Conservation (phyloP, 805 yeast genomes). For the Starmerella lactis-condensi region DNA sequence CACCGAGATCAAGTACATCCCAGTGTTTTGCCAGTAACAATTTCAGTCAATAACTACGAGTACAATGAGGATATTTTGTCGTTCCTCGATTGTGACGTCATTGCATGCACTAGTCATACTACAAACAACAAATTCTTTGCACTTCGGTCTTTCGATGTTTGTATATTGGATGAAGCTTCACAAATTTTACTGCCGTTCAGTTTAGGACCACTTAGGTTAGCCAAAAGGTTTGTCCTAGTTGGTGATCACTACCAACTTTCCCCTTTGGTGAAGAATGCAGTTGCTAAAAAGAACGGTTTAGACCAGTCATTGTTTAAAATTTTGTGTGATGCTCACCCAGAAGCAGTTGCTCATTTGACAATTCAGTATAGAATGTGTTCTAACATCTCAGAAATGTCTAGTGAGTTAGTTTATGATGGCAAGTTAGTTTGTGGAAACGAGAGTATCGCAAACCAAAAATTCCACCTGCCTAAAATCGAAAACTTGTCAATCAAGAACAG, state of each 20-base stretch:
- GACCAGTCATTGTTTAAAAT: constrained; percentile 59
- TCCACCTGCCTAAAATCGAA: constrained; percentile 31
- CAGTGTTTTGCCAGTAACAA: constrained; percentile 31
- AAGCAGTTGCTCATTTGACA: constrained; percentile 54
- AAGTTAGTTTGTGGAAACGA: constrained; percentile 59
- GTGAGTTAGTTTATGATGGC: constrained; percentile 58
- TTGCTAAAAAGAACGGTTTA: constrained; percentile 47
- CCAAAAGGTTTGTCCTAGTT: constrained; percentile 70
- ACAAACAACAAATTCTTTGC: constrained; percentile 43
- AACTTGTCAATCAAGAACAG: constrained; percentile 7
- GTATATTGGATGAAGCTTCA: constrained; percentile 92
- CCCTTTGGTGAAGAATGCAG: constrained; percentile 57
- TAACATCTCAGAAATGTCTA: constrained; percentile 72
- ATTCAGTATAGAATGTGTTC: constrained; percentile 84
- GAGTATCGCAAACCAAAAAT: constrained; percentile 38
- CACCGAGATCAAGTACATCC: constrained; percentile 37
- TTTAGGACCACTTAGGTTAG: constrained; percentile 65
- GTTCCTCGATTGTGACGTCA: constrained; percentile 42
- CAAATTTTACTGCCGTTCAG: constrained; percentile 85
- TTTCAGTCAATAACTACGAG: constrained; percentile 4
- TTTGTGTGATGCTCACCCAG: constrained; percentile 55
- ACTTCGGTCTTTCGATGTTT: constrained; percentile 59
- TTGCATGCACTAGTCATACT: constrained; percentile 79
- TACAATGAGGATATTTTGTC: constrained; percentile 27
- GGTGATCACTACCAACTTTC: constrained; percentile 93